Evolutionary conservation across 805 yeast genomes (phyloP), one percentile per base, ranked within the genome.

Genomic region (Alloascoidea africana): DNA sequence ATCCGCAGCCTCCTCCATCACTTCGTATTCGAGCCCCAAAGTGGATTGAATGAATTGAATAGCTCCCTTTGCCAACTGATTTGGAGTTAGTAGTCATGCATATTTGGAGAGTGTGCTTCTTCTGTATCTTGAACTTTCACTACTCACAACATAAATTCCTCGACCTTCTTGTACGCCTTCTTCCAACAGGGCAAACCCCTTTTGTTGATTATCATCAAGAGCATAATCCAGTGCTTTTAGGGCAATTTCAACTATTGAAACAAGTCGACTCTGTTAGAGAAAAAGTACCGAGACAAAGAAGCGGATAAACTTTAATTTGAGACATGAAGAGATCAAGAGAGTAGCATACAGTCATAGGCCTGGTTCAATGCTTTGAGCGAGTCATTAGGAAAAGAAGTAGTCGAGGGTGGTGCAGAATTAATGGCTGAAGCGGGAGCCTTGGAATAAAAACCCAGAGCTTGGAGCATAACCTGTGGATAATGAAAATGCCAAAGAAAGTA

Each of bases 21-120:
- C 80, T 36, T 81, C 93, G 2, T 85, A 73, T 54, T 91, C 97
- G 54, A 89, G 86, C 8, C 96, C 95, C 16, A 89, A 59, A 1
- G 95, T 85, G 5, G 97, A 96, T 56, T 89, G 95, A 36, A 89
- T 65, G 50, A 89, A 89, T 43, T 76, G 78, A 54, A 85, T 74
- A 14, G 91, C 96, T 33, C 97, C 96, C 15, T 70, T 61, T 0
- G 95, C 97, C 36, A 89, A 62, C 35, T 59, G 16, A 19, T 18
- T n/a, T n/a, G n/a, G n/a, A n/a, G n/a, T n/a, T n/a, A n/a, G n/a
- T n/a, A n/a, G n/a, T n/a, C n/a, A n/a, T n/a, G n/a, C n/a, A n/a
- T n/a, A n/a, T n/a, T n/a, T n/a, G n/a, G n/a, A n/a, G n/a, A 23
- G n/a, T 8, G 30, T 8, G n/a, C 8, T 23, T 8, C n/a, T 8